These are phyloP conservation scores for Ampelocalamus luodianensis DNA, from an alignment of 176 grass and related monocot species.

Conservation along the genomic window DNA sequence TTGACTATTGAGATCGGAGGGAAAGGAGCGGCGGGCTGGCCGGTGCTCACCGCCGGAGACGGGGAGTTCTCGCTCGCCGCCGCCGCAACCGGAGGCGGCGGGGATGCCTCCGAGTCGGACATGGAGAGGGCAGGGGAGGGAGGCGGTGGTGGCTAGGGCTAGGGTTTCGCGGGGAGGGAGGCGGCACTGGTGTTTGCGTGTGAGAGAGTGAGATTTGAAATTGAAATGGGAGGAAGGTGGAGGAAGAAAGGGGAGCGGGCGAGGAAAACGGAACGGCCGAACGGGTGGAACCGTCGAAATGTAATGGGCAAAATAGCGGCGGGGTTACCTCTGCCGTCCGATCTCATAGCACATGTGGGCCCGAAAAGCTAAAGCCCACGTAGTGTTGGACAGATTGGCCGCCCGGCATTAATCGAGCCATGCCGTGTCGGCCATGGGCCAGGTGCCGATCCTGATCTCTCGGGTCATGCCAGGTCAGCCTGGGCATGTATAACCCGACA, in stretches of 20 bases:
- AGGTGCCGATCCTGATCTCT: no score
- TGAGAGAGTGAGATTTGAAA: slow-evolving; percentile 41
- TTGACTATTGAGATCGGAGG: neutral
- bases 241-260: neutral
- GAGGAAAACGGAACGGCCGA: neutral
- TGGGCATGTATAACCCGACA: no score
- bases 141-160: slow-evolving; percentile 24
- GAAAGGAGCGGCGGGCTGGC: no score
- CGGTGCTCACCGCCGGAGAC: slow-evolving; percentile 47
- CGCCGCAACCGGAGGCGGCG: slow-evolving; percentile 29
- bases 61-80: neutral
- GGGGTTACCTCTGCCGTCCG: no score
- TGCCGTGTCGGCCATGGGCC: no score
- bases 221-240: neutral
- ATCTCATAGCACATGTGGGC: no score
- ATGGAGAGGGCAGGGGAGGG: slow-evolving; percentile 25
- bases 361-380: no score
- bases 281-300: neutral
- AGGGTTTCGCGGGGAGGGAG: slow-evolving; percentile 45
- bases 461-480: no score
- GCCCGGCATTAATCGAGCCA: no score
- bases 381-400: no score
- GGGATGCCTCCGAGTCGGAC: slow-evolving; percentile 57
- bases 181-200: neutral
- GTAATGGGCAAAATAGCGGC: no score